Evolutionary conservation across 2,329 filamentous ascomycete species (phyloP).

Genomic region (Epichloe gansuensis): DNA sequence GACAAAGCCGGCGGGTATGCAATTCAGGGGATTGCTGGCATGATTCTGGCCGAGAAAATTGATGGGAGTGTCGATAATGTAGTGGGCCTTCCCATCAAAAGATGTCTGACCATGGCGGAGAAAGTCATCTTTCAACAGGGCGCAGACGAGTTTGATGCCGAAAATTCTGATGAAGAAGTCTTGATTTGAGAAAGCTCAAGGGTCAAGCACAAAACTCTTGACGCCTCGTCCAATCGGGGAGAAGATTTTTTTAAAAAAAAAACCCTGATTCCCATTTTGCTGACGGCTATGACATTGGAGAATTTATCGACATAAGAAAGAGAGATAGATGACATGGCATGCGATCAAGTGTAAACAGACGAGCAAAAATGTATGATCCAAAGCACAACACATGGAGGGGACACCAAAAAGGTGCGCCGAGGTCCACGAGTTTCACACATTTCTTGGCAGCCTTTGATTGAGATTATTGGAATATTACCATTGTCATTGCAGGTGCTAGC

Average conservation of each 20-base stretch:
- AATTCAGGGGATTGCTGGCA: constrained; percentile 75
- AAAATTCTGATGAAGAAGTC: constrained; percentile 28
- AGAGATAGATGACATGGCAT: not conserved
- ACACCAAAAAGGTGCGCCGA: not conserved
- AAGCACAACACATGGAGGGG: not conserved
- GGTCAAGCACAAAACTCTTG: not conserved
- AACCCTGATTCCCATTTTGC: not conserved
- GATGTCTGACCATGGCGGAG: constrained; percentile 70
- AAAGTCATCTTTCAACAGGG: constrained; percentile 69
- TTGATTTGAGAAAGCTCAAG: not conserved
- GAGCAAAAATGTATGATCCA: not conserved
- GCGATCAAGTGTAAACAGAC: not conserved
- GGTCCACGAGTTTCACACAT: too few relatives aligned
- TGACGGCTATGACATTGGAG: not conserved
- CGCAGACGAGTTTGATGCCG: constrained; percentile 42
- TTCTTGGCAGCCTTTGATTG: too few relatives aligned
- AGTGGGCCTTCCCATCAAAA: constrained; percentile 72
- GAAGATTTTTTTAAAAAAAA: not conserved
- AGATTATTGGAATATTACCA: too few relatives aligned
- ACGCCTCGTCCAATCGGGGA: not conserved
- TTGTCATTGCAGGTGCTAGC: too few relatives aligned
- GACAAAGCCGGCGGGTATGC: constrained; percentile 97
- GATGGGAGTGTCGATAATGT: constrained; percentile 91
- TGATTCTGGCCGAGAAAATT: constrained; percentile 78
- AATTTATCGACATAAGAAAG: not conserved